These are phyloP conservation scores for Escovopsis sp. DNA, from an alignment of 2,329 filamentous ascomycete genomes.

Conservation along the genomic window DNA sequence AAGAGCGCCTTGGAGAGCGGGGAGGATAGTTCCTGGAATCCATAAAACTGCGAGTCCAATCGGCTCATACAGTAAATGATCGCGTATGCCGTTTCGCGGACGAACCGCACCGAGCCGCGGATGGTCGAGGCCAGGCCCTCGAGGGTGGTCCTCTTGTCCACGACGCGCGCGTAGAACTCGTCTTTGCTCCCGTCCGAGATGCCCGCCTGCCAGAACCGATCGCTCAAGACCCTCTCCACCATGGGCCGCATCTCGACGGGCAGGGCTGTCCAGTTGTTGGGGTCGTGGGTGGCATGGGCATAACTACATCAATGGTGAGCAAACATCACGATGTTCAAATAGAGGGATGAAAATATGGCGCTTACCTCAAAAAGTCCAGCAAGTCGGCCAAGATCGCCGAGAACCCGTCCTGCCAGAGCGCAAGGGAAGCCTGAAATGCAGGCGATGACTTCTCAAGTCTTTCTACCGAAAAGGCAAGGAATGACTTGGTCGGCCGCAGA, in stretches of 20 bases:
- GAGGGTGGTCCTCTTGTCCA: slow-evolving; percentile 74
- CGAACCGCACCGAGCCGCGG: slow-evolving; percentile 72
- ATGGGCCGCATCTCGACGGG: slow-evolving; percentile 62
- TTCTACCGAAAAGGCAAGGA: slow-evolving; percentile 86
- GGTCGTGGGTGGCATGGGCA: slow-evolving; percentile 83
- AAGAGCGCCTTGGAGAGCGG: slow-evolving; percentile 78
- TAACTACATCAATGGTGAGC: slow-evolving; percentile 34
- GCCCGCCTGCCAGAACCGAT: slow-evolving; percentile 95
- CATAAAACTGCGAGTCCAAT: slow-evolving; percentile 78
- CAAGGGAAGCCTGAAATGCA: slow-evolving; percentile 60
- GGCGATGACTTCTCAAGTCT: slow-evolving; percentile 61
- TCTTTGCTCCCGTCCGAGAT: slow-evolving; percentile 94
- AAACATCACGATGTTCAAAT: no score
- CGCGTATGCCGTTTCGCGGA: slow-evolving; percentile 86
- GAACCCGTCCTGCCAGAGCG: slow-evolving; percentile 75
- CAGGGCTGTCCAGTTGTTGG: slow-evolving; percentile 66
- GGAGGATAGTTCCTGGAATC: slow-evolving; percentile 67
- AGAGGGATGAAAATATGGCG: not conserved
- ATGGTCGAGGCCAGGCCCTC: slow-evolving; percentile 93
- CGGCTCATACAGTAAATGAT: slow-evolving; percentile 89
- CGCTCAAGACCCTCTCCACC: slow-evolving; percentile 72
- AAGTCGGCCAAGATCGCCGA: slow-evolving; percentile 73
- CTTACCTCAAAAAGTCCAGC: slow-evolving; percentile 62
- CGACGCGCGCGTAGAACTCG: slow-evolving; percentile 86
- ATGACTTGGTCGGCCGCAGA: slow-evolving; percentile 74